phyloP scores from a whole-genome alignment of 768 basidiomycete genomes.

The Lentinus tigrinus region DNA sequence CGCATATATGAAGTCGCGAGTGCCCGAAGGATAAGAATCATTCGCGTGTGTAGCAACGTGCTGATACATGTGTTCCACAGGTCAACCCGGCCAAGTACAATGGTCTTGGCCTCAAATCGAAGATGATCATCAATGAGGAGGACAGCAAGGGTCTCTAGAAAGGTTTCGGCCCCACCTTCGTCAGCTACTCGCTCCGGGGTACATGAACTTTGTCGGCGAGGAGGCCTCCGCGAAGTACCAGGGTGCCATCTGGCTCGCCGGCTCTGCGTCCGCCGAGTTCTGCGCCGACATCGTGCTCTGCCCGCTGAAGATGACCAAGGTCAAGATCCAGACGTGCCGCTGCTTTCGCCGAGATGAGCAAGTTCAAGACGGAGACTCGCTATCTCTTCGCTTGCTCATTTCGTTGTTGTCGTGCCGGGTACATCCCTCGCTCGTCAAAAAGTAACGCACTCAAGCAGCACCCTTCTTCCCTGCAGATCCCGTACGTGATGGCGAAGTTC shows the following conservation, averaged over 20 bases:
- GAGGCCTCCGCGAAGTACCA: constrained; percentile 79
- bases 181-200: constrained; percentile 97
- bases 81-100: constrained; percentile 76
- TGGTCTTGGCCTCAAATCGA: constrained; percentile 60
- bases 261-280: constrained; percentile 92
- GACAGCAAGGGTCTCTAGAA: constrained; percentile 89
- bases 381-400: constrained; percentile 82
- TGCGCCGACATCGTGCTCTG: constrained; percentile 96
- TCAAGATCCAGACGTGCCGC: constrained; percentile 84
- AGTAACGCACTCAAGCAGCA: not conserved
- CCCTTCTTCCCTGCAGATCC: constrained; percentile 65
- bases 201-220: constrained; percentile 88
- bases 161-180: constrained; percentile 88
- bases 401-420: constrained; percentile 90
- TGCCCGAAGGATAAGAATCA: too few species aligned
- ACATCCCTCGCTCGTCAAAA: constrained; percentile 13
- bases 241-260: constrained; percentile 88
- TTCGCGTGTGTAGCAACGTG: too few species aligned
- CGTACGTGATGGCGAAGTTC: constrained; percentile 99
- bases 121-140: constrained; percentile 73
- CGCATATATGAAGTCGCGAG: too few species aligned
- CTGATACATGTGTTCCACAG: constrained; percentile 37
- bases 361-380: constrained; percentile 66
- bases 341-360: constrained; percentile 68
- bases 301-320: constrained; percentile 91